Conservation (phyloP, 2,329 filamentous ascomycete species). For the Tolypocladium album region DNA sequence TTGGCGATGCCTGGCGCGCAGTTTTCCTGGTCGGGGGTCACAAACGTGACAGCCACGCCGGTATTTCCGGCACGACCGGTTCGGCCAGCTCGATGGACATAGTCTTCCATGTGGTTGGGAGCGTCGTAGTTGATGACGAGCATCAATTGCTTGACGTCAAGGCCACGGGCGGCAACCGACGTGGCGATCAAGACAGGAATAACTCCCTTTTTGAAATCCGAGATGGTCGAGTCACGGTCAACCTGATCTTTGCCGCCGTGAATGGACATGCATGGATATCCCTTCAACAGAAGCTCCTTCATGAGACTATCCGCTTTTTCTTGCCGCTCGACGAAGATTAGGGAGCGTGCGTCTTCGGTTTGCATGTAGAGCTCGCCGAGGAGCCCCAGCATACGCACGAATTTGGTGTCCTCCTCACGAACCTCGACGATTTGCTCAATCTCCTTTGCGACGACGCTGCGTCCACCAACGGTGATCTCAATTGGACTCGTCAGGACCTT, state of each 20-base stretch:
- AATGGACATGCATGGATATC: conserved; percentile 86
- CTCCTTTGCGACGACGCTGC: conserved; percentile 77
- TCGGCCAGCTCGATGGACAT: conserved; percentile 87
- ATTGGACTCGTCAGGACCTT: conserved; percentile 79
- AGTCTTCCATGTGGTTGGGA: conserved; percentile 91
- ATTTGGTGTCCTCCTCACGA: conserved; percentile 71
- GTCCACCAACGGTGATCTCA: conserved; percentile 86
- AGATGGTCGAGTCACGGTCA: conserved; percentile 83
- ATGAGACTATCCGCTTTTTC: conserved; percentile 77
- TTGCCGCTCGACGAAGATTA: conserved; percentile 89
- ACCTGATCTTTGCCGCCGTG: conserved; percentile 91
- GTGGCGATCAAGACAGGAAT: conserved; percentile 88
- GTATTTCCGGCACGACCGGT: conserved; percentile 92
- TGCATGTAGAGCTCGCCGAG: conserved; percentile 77
- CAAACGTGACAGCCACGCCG: conserved; percentile 87
- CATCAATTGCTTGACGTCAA: conserved; percentile 94
- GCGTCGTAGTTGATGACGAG: conserved; percentile 93
- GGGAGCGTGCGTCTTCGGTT: conserved; percentile 79
- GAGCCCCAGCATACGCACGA: conserved; percentile 72
- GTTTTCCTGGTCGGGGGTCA: conserved; percentile 85
- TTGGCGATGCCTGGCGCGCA: conserved; percentile 83
- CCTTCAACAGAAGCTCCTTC: conserved; percentile 69
- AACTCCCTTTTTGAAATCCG: conserved; percentile 86
- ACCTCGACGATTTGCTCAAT: conserved; percentile 92
- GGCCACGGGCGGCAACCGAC: conserved; percentile 84